Evolutionary conservation across 2,329 filamentous ascomycete species (phyloP), one percentile per base, ranked within the genome.

Genomic region (Colletotrichum plurivorum): DNA sequence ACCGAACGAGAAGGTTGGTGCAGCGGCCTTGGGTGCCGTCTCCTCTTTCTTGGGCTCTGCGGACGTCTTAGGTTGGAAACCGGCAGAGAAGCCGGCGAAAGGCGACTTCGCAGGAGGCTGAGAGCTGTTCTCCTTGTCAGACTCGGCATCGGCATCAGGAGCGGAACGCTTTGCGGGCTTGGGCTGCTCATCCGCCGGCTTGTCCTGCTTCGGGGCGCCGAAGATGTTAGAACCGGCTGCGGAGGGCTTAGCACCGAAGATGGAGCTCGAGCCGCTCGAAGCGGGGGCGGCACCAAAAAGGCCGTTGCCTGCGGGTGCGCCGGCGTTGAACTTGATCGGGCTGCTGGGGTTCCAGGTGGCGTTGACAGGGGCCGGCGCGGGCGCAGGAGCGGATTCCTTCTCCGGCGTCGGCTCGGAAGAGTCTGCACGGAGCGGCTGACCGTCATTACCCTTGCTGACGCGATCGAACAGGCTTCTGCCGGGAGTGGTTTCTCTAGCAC

Each of bases 401-500:
- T 6, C 82, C 83, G 78, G 57, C 43, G 75, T 71, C 45, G 76
- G 77, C 20, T 73, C 62, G 3, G 45, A 61, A 9, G 66, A 67
- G 52, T 77, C 73, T 62, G 82, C 75, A 27, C 85, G 82, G 2
- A 88, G 75, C 16, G 85, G 84, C 65, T 88, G 82, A 2, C 86
- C 86, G 69, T 87, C 82, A 18, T 75, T 79, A 54, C 81, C 84
- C 75, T 83, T 86, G 5, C 82, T 85, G 8, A 89, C 82, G 41
- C 88, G 85, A 46, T 89, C 87, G 71, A 89, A 89, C 15, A 89
- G 74, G 75, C 87, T 89, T 53, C 82, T 81, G 20, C 81, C 83
- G 22, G 84, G 80, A 3, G 81, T 83, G 67, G 80, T 82, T 49
- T 85, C 84, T 4, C 83, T 80, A 2, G 80, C 84, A 6, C 81